These are phyloP conservation scores for Coffea humblotiana DNA, from an alignment of 305 asterid species.

Conservation along the genomic window DNA sequence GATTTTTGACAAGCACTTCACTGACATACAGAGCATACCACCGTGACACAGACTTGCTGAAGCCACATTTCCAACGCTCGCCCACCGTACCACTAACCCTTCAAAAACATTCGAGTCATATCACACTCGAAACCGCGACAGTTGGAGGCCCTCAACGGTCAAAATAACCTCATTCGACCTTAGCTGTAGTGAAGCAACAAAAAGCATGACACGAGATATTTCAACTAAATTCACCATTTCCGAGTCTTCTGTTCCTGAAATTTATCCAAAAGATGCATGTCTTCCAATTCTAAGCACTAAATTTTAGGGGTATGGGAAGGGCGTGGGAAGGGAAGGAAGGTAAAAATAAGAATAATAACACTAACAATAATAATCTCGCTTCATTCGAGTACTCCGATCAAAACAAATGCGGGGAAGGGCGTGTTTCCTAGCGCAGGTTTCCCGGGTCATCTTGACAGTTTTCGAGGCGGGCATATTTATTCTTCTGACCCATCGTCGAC, in stretches of 20 bases:
- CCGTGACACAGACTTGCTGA: not conserved
- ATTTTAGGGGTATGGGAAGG: not conserved
- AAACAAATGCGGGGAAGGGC: too few relatives aligned
- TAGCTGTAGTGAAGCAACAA: not conserved
- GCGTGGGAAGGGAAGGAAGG: too few relatives aligned
- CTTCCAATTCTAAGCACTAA: not conserved
- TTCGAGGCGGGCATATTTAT: too few relatives aligned
- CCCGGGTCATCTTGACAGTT: not conserved
- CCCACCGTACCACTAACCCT: not conserved
- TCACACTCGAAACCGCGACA: too few relatives aligned
- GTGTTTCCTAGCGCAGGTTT: not conserved
- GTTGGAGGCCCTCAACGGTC: not conserved
- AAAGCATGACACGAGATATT: not conserved
- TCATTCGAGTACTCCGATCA: too few relatives aligned
- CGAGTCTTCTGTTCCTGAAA: not conserved
- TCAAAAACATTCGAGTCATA: not conserved
- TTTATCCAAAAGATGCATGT: not conserved
- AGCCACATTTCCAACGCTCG: not conserved
- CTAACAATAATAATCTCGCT: too few relatives aligned
- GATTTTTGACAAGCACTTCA: constrained; percentile 2
- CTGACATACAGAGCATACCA: not conserved
- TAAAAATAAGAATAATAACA: too few relatives aligned
- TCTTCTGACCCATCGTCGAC: too few relatives aligned
- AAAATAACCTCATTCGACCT: not conserved
- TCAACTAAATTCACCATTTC: not conserved